Conservation (phyloP, 345 rosid species). For the Tarenaya hassleriana region DNA sequence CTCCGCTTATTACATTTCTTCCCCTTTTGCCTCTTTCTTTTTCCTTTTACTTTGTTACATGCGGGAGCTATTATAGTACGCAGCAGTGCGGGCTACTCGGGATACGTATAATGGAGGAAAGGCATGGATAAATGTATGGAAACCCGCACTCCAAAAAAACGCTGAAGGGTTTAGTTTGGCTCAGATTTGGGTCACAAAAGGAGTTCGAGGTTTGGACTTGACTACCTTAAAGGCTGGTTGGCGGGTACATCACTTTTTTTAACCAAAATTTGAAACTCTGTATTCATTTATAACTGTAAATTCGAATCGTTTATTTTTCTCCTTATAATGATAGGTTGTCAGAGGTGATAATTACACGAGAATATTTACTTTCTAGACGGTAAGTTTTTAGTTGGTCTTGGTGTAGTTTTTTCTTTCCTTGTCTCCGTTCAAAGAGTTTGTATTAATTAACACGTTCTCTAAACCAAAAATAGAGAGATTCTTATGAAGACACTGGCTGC, state of each 20-base stretch:
- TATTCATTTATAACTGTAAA: too few relatives aligned
- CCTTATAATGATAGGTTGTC: slow-evolving; percentile 39
- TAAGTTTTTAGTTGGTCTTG: too few relatives aligned
- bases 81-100: slow-evolving; percentile 29
- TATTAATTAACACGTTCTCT: too few relatives aligned
- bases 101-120: slow-evolving; percentile 52
- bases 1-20: too few relatives aligned
- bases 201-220: slow-evolving; percentile 42
- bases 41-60: too few relatives aligned
- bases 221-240: slow-evolving; percentile 68
- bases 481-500: slow-evolving; percentile 59
- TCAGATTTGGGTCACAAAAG: slow-evolving; percentile 58
- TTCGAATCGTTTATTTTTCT: not conserved
- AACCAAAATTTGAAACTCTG: too few relatives aligned
- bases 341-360: slow-evolving; percentile 56
- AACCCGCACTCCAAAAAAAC: slow-evolving; percentile 45
- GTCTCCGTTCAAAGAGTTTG: too few relatives aligned
- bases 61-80: too few relatives aligned
- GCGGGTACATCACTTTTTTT: slow-evolving; percentile 35
- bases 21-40: too few relatives aligned
- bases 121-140: slow-evolving; percentile 53
- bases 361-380: slow-evolving; percentile 71
- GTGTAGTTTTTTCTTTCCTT: too few relatives aligned
- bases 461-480: slow-evolving; percentile 62
- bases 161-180: slow-evolving; percentile 61